phyloP scores from a whole-genome alignment of 2,329 filamentous ascomycete species.

The Fusarium nisikadoi region DNA sequence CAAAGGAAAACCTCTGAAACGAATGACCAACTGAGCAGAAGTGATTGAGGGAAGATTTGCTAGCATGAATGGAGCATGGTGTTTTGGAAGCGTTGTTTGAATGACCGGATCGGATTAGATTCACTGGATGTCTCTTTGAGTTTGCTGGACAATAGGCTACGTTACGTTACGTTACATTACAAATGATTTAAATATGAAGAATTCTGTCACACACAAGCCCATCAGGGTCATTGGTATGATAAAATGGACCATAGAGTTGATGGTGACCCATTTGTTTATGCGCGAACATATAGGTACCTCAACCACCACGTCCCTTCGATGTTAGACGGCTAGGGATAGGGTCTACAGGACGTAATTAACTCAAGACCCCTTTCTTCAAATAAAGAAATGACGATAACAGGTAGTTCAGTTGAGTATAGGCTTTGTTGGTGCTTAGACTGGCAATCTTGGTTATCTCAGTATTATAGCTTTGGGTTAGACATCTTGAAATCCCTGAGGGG shows the following conservation, averaged over 20 bases:
- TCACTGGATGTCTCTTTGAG: constrained; percentile 24
- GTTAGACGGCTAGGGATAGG: too few relatives aligned
- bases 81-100: constrained; percentile 44
- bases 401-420: too few relatives aligned
- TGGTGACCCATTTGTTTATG: not conserved
- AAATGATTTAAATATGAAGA: constrained; percentile 10
- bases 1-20: constrained; percentile 54
- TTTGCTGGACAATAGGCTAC: constrained; percentile 26
- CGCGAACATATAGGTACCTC: not conserved
- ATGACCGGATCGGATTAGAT: constrained; percentile 21
- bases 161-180: constrained; percentile 16
- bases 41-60: constrained; percentile 4
- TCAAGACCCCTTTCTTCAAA: too few relatives aligned
- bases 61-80: constrained; percentile 45
- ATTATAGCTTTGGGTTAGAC: too few relatives aligned
- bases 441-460: too few relatives aligned
- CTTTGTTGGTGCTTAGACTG: too few relatives aligned
- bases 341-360: too few relatives aligned
- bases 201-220: not conserved
- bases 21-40: not conserved
- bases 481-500: too few relatives aligned
- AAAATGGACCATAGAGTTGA: not conserved
- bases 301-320: not conserved
- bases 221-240: not conserved
- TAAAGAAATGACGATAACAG: too few relatives aligned